Conservation (phyloP, 2,329 filamentous ascomycete genomes). For the Neopestalotiopsis sp. region DNA sequence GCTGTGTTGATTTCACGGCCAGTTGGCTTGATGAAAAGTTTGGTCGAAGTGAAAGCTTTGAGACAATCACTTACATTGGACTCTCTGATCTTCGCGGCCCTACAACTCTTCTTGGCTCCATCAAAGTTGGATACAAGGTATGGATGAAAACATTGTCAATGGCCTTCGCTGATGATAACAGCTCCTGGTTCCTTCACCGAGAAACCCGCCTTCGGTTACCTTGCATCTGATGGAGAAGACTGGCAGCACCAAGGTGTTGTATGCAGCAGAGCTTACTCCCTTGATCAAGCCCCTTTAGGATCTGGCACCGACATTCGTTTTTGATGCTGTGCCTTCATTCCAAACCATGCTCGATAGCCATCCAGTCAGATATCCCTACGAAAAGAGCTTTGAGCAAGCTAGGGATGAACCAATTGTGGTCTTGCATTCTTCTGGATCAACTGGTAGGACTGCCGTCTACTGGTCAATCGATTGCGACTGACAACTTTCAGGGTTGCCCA, state of each 20-base stretch:
- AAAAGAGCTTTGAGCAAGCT: conserved; percentile 20
- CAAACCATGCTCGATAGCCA: conserved; percentile 10
- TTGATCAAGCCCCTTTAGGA: conserved; percentile 1
- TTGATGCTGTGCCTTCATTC: conserved; percentile 10
- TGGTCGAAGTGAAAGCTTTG: conserved; percentile 26
- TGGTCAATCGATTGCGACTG: not conserved
- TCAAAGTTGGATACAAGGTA: conserved; percentile 41
- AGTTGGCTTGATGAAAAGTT: conserved; percentile 30
- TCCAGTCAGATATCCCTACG: not conserved
- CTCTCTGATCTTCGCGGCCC: conserved; percentile 35
- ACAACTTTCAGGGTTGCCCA: conserved; percentile 19
- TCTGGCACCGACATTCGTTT: conserved; percentile 6
- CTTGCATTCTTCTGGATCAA: conserved; percentile 24
- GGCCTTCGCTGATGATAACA: conserved; percentile 7
- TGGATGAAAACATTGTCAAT: not conserved
- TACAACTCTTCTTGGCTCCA: conserved; percentile 36
- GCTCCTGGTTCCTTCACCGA: conserved; percentile 24
- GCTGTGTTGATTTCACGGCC: conserved; percentile 30
- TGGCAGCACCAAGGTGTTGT: conserved; percentile 19
- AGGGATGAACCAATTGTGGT: conserved; percentile 20
- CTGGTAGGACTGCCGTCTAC: conserved; percentile 17
- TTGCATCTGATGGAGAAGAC: conserved; percentile 23
- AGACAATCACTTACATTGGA: conserved; percentile 30
- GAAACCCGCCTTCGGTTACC: conserved; percentile 22
- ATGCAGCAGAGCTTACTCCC: conserved; percentile 18